These are phyloP conservation scores for Aschersonia sp. DNA, from an alignment of 2,329 filamentous ascomycete species.

Conservation along the genomic window DNA sequence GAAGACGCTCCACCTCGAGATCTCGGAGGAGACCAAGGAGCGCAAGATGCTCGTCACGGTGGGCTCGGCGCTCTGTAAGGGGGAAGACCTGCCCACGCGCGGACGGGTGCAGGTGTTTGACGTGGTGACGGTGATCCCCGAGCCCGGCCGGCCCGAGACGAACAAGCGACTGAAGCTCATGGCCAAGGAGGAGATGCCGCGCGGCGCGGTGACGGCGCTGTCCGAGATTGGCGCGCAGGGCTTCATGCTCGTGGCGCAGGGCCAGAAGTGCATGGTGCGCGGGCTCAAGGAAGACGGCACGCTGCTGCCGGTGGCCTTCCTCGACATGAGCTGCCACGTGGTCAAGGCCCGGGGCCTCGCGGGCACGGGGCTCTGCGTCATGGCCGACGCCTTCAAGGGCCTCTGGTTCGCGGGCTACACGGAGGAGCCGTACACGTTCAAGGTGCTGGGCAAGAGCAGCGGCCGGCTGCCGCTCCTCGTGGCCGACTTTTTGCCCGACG, in stretches of 20 bases:
- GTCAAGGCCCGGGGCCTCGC: constrained; percentile 71
- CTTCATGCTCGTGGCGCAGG: constrained; percentile 79
- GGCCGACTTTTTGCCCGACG: constrained; percentile 80
- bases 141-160: constrained; percentile 73
- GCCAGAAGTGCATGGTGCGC: constrained; percentile 93
- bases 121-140: constrained; percentile 79
- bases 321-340: constrained; percentile 94
- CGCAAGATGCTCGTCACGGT: constrained; percentile 69
- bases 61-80: constrained; percentile 72
- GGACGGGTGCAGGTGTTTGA: constrained; percentile 85
- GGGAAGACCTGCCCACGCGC: constrained; percentile 77
- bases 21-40: constrained; percentile 83
- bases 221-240: constrained; percentile 77
- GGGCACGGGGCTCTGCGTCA: constrained; percentile 70
- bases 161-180: constrained; percentile 74
- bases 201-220: constrained; percentile 78
- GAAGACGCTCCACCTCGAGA: constrained; percentile 70
- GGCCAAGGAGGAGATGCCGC: constrained; percentile 78
- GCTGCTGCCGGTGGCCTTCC: constrained; percentile 84
- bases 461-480: constrained; percentile 64
- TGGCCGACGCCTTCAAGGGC: constrained; percentile 85
- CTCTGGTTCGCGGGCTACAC: constrained; percentile 95
- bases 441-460: constrained; percentile 76
- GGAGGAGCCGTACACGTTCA: constrained; percentile 93
- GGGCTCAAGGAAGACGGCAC: constrained; percentile 92